These are phyloP conservation scores for Blastocystis hominis DNA, from an alignment of 352 stramenopile species.

Conservation along the genomic window DNA sequence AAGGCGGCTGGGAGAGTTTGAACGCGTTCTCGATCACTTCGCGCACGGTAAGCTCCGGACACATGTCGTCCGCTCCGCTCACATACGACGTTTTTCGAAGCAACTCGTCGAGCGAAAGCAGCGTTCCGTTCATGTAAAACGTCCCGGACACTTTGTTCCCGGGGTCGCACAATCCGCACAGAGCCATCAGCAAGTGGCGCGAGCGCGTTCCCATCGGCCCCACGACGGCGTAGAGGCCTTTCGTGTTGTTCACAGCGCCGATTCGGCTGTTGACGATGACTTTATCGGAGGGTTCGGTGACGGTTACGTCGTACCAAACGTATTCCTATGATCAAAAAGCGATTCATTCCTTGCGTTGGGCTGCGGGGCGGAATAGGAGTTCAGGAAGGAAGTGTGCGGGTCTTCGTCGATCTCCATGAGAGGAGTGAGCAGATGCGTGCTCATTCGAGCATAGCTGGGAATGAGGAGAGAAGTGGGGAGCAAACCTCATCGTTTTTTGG, in stretches of 20 bases:
- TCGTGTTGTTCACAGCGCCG: conserved; percentile 42
- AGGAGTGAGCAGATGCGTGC: conserved; percentile 18
- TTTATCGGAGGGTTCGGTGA: neutral
- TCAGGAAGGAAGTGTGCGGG: neutral
- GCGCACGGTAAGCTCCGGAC: conserved; percentile 10
- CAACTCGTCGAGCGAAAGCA: neutral
- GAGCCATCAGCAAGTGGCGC: conserved; percentile 31
- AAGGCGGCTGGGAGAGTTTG: conserved; percentile 6
- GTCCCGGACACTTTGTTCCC: conserved; percentile 20
- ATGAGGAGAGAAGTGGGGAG: too few relatives aligned
- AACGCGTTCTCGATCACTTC: conserved; percentile 24
- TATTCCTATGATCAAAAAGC: neutral
- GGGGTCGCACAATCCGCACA: conserved; percentile 13
- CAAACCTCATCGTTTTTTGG: conserved; percentile 41
- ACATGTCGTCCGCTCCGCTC: conserved; percentile 23
- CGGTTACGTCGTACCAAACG: conserved; percentile 33
- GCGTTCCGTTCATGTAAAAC: conserved; percentile 22
- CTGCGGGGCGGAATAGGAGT: neutral
- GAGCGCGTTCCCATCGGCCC: conserved; percentile 41
- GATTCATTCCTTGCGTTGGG: neutral
- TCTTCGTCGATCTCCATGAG: conserved; percentile 43
- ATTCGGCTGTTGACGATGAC: conserved; percentile 46
- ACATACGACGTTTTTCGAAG: conserved; percentile 23
- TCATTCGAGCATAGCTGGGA: conserved; percentile 37
- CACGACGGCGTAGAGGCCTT: conserved; percentile 27